Evolutionary conservation across 2,329 filamentous ascomycete species (phyloP), one percentile per base, ranked within the genome.

Genomic region (Fonsecaea nubica): DNA sequence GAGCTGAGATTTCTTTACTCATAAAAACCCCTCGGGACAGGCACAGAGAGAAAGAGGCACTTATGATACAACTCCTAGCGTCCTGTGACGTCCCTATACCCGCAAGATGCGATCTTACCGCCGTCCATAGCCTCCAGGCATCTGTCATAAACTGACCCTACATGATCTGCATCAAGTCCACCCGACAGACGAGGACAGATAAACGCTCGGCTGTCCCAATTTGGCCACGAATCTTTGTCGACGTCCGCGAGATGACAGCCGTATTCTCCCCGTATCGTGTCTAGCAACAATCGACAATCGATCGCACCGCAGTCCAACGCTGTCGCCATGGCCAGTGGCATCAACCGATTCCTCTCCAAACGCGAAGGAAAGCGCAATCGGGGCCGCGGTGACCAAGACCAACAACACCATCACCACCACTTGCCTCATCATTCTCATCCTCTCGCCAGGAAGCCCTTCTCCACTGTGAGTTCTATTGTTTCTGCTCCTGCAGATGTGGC

Each of bases 281-380:
- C 40, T 50, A n/a, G 42, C 30, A 13, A 30, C 13, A 15, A 35
- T 33, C 25, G 15, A 7, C 2, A 30, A 21, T 7, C n/a, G 25
- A 60, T 13, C 5, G 25, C 36, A 13, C 36, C 13, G 30, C 18
- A 32, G 8, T 18, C 35, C 57, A 9, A 21, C n/a, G 54, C 40
- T 13, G 55, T n/a, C 12, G 30, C 40, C 52, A 74, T 65, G 18
- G 81, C 80, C 79, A 79, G 76, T 72, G 77, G 78, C 0, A 78
- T 81, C 60, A 79, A 80, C 63, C 74, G 76, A 45, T 79, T 81
- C 62, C 75, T 81, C 62, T 78, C 77, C 4, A 77, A 75, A 60
- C 76, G 79, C 48, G 79, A 80, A 64, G 76, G 73, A 59, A 72
- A 75, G 58, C 74, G 72, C 58, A 73, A 59, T 56, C 64, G 63